phyloP scores from a whole-genome alignment of 768 basidiomycete genomes.

The Rhodosporidiobolus sp. region DNA sequence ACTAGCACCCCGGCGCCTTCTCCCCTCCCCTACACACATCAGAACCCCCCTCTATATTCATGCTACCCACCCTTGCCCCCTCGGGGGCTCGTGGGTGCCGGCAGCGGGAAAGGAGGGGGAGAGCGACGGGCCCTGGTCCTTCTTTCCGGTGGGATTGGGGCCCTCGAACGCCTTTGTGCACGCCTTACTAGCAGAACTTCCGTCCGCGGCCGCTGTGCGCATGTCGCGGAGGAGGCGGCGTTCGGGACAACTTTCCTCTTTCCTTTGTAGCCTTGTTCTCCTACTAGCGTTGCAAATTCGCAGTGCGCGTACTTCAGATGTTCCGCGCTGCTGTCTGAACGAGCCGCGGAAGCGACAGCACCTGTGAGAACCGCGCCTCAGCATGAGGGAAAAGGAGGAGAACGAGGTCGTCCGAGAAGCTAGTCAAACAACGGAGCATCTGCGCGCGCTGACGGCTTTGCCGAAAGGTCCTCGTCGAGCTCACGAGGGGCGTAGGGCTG shows the following conservation, averaged over 20 bases:
- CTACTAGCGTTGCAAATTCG: too few species aligned
- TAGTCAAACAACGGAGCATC: too few species aligned
- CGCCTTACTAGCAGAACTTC: neutral
- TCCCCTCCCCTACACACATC: neutral
- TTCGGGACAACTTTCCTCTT: neutral
- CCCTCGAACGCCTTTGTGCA: neutral
- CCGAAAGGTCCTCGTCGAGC: too few species aligned
- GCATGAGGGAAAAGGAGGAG: too few species aligned
- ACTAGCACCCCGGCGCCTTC: neutral
- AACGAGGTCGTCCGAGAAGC: too few species aligned
- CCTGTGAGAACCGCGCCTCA: too few species aligned
- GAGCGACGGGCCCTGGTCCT: neutral
- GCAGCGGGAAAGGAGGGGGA: constrained; percentile 13
- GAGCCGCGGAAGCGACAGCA: too few species aligned
- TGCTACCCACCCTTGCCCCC: neutral
- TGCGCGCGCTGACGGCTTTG: too few species aligned
- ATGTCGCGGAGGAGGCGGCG: neutral
- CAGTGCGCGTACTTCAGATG: neutral
- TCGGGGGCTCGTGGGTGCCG: neutral
- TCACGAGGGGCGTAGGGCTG: too few species aligned
- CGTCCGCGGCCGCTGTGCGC: neutral
- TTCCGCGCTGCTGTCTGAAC: too few species aligned
- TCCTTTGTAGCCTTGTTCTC: neutral
- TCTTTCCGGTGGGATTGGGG: neutral
- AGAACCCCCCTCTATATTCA: constrained; percentile 2